Evolutionary conservation across 768 basidiomycete species (phyloP).

Genomic region (Dioszegia crocea): DNA sequence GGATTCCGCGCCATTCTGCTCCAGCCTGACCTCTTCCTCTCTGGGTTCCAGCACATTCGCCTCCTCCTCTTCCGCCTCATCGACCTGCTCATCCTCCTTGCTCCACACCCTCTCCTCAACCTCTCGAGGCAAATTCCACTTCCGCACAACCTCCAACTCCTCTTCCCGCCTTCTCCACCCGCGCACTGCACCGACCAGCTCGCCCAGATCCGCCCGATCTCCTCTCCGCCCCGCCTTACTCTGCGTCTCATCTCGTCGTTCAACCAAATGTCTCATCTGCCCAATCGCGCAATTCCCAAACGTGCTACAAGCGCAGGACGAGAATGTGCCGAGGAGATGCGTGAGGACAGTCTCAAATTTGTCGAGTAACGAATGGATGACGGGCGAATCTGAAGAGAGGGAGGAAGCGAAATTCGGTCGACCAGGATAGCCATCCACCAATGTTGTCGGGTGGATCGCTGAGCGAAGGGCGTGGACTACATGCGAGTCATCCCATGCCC

Average conservation of each 20-base stretch:
- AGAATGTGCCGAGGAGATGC: conserved; percentile 42
- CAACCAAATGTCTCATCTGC: conserved; percentile 42
- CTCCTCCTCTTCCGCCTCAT: neutral
- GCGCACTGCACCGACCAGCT: conserved; percentile 41
- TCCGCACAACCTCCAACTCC: conserved; percentile 28
- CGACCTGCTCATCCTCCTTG: conserved; percentile 2
- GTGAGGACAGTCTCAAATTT: conserved; percentile 41
- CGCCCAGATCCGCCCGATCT: conserved; percentile 34
- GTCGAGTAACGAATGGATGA: conserved; percentile 13
- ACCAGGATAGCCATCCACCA: conserved; percentile 57
- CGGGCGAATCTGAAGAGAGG: neutral
- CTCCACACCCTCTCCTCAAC: conserved; percentile 1
- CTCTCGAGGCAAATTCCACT: conserved; percentile 11
- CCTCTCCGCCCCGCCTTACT: conserved; percentile 21
- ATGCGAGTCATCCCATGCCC: conserved; percentile 96
- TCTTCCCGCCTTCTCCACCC: conserved; percentile 46
- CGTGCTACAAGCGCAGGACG: conserved; percentile 44
- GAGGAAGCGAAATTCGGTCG: conserved; percentile 30
- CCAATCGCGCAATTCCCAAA: conserved; percentile 42
- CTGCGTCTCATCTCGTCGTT: conserved; percentile 16
- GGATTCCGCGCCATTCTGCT: neutral
- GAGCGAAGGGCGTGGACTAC: conserved; percentile 64
- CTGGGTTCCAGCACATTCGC: neutral
- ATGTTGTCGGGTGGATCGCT: conserved; percentile 53
- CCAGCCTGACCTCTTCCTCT: neutral